Evolutionary conservation across 1,139 yeast genomes (phyloP).

Genomic region (Zygosaccharomyces pseudobailii): DNA sequence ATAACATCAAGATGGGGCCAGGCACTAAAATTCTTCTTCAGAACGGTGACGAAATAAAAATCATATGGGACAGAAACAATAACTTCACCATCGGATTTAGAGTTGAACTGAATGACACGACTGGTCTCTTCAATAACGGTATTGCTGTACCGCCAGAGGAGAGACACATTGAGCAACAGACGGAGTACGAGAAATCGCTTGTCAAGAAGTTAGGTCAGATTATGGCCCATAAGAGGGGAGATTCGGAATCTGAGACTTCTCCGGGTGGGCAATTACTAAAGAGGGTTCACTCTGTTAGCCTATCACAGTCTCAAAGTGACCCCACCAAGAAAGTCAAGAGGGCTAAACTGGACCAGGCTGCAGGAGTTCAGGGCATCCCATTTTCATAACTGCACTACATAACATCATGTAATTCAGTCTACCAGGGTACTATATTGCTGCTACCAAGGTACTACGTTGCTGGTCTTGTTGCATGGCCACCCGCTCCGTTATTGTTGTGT

Average conservation of each 20-base stretch:
- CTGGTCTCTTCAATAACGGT: conserved; percentile 51
- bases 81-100: conserved; percentile 50
- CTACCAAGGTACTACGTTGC: background rate
- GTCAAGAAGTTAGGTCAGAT: conserved; percentile 22
- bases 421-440: background rate
- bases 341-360: conserved; percentile 30
- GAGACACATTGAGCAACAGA: conserved; percentile 18
- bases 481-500: background rate
- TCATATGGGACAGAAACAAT: conserved; percentile 56
- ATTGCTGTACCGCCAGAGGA: conserved; percentile 17
- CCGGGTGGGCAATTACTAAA: conserved; percentile 13
- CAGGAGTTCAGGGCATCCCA: conserved; percentile 18
- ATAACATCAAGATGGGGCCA: conserved; percentile 53
- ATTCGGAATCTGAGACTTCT: background rate
- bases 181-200: conserved; percentile 23
- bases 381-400: conserved; percentile 8
- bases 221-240: conserved; percentile 21
- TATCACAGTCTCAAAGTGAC: conserved; percentile 26
- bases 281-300: conserved; percentile 24
- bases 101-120: conserved; percentile 49
- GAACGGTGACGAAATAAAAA: conserved; percentile 59
- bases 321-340: conserved; percentile 29
- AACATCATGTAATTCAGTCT: background rate
- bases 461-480: background rate
- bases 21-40: conserved; percentile 57